Percentiles rank a stretch among this genome's conserved stretches.
Conservation (phyloP, 2,329 filamentous ascomycete species). For the Cladobotryum mycophilum region DNA sequence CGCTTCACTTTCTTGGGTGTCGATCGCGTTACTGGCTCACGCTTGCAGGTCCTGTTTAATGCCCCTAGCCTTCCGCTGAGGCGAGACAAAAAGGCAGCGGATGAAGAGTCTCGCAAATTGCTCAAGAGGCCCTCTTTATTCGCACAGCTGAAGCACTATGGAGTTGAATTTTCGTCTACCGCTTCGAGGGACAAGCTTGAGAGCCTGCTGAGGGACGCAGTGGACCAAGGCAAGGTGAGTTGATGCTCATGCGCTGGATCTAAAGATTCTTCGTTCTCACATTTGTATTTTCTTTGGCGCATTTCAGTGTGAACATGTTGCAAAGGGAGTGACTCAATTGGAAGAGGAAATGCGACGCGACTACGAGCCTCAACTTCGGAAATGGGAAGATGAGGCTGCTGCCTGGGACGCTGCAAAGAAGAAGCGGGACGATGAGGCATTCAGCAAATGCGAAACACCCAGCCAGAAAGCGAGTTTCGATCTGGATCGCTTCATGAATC, state of each 20-base stretch:
- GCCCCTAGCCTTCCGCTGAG: neutral
- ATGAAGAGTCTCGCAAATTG: neutral
- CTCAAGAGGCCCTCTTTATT: neutral
- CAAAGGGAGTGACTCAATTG: neutral
- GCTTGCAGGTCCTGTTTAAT: neutral
- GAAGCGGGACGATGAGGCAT: neutral
- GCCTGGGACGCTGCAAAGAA: constrained; percentile 2
- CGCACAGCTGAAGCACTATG: constrained; percentile 3
- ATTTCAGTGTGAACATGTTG: neutral
- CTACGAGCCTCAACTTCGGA: constrained; percentile 2
- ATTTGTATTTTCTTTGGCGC: neutral
- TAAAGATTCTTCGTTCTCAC: neutral
- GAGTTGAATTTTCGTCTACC: neutral
- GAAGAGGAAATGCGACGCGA: constrained; percentile 9
- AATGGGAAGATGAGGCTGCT: neutral
- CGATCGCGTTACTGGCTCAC: neutral
- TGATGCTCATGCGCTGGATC: neutral
- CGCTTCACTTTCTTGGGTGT: neutral
- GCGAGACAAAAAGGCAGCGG: neutral
- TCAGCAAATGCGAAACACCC: neutral
- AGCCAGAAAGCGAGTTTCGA: neutral
- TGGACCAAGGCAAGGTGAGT: constrained; percentile 1
- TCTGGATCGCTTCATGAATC: neutral
- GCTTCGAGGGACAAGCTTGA: neutral
- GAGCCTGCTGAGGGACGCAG: neutral